Evolutionary conservation across 202 grass and related monocot species (phyloP).

Genomic region (Saccharum hybrid): DNA sequence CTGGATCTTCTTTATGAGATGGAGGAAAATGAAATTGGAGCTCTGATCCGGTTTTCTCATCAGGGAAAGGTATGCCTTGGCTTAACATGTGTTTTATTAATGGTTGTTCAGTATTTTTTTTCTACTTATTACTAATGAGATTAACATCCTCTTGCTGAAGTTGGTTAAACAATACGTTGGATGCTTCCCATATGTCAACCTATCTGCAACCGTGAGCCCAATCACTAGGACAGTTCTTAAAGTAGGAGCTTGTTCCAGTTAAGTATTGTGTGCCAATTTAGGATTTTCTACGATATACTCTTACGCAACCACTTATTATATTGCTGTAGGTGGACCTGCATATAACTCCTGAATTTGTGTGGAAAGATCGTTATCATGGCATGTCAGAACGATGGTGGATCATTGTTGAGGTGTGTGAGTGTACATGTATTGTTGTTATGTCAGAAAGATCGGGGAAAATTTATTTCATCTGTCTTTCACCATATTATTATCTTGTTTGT

Average conservation of each 20-base stretch:
- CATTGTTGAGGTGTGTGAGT: conserved; percentile 77
- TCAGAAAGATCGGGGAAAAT: neutral
- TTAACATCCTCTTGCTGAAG: conserved; percentile 52
- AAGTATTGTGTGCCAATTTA: conserved; percentile 3
- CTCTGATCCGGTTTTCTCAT: conserved; percentile 79
- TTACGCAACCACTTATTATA: conserved; percentile 28
- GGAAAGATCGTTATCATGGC: conserved; percentile 95
- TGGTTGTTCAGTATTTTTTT: conserved; percentile 29
- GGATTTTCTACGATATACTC: conserved; percentile 28
- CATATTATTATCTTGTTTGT: conserved; percentile 18
- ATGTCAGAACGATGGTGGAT: conserved; percentile 87
- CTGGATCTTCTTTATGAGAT: conserved; percentile 89
- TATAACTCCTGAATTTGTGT: conserved; percentile 87
- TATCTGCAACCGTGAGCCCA: conserved; percentile 86
- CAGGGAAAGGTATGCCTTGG: conserved; percentile 71
- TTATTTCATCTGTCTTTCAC: conserved; percentile 18
- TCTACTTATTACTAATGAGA: conserved; percentile 43
- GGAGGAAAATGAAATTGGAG: conserved; percentile 97
- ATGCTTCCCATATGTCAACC: conserved; percentile 78
- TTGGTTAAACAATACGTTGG: conserved; percentile 87
- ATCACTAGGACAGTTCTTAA: conserved; percentile 98
- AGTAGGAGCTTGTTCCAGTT: conserved; percentile 51
- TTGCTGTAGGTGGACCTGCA: conserved; percentile 74
- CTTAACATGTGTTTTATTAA: conserved; percentile 32
- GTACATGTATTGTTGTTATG: conserved; percentile 28